Base-by-base conservation (phyloP, 768 basidiomycete species). In the Auriscalpium vulgare region DNA sequence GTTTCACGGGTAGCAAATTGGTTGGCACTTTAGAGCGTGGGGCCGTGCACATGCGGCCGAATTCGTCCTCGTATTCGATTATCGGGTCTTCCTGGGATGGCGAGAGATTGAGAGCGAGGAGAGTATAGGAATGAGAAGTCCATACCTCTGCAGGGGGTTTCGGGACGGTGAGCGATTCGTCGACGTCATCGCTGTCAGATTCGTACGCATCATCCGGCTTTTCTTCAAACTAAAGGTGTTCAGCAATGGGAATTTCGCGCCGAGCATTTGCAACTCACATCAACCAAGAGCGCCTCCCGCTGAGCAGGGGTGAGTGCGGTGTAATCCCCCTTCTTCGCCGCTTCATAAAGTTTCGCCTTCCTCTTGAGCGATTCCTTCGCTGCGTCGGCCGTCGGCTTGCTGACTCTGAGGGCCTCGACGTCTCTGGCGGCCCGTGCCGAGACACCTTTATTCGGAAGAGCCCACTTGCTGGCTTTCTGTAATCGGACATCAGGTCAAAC, bases 41-140 rank as follows among this genome's bases (percentile, higher is more conserved):
- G 16, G 79, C 81, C 1, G 79, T 87, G 57, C 89, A 75, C 40
- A 81, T 62, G n/a, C 91, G 82, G 37, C 91, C 91, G 65, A 90
- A 91, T 65, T 93, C 91, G 60, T 94, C 91, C 65, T 87, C 83
- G 57, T 91, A 92, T 67, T 93, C 91, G 6, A 92, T 76, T 35
- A 91, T 71, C 10, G 89, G 88, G 62, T 93, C 90, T 55, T 83
- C 77, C 83, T 89, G 55, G 1, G 19, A 51, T 2, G 23, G 17
- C 13, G 9, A 54, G 29, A 49, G 14, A 6, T 14, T 5, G 45
- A 40, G 40, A 37, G 29, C 4, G 29, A 29, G 29, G 1, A 29
- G 29, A 60, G 38, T n/a, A 38, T 40, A 47, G 8, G 23, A 49
- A 55, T n/a, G 34, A 38, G 10, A n/a, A 37, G 48, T 38, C 64